Base-by-base conservation (phyloP, 164 flowering plant genomes). In the Magnolia sinica region DNA sequence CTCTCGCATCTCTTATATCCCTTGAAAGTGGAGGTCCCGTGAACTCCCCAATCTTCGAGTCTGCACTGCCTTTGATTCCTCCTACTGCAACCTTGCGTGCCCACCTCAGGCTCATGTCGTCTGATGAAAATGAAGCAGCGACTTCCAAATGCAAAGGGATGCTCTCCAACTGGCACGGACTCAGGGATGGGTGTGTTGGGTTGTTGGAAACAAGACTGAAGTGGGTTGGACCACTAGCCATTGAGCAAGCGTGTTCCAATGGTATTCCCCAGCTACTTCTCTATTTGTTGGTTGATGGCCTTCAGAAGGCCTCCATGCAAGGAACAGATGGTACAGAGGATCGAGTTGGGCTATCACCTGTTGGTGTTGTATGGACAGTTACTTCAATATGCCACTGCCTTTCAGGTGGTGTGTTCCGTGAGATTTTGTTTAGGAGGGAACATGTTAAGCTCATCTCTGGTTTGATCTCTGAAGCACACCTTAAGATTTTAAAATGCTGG, bases 111-210 rank as follows among this genome's bases (percentile, higher is more conserved):
- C 80, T 78, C 69, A 70, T 81, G 22, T 45, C 84, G 50, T 50
- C 45, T 20, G 85, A 82, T 76, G 87, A 81, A 73, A 82, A 79
- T 82, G 87, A 80, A 63, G 76, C 55, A 63, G 76, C 55, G 31
- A 79, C 66, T 23, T 10, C 73, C 73, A 76, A 78, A 61, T 65
- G 50, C 50, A 80, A 70, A 80, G 85, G 81, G 31, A 79, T 78
- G 87, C 89, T 94, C 76, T 91, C 97, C 16, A 82, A 87, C 73
- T 91, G 95, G 95, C 92, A 91, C 84, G 99, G 99, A 23, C 76
- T 89, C 50, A 85, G 86, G 76, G 99, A 96, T 87, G 99, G 98
- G 18, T 91, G 90, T 83, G 88, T 89, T 84, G 99, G 99, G 22
- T 84, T 94, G 76, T 73, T 96, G 73, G 93, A 94, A 50, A 84